Percentiles rank a stretch among this genome's conserved stretches.
Evolutionary conservation across 116 monocot species (phyloP).

Genomic region (Dioscorea cayenensis): DNA sequence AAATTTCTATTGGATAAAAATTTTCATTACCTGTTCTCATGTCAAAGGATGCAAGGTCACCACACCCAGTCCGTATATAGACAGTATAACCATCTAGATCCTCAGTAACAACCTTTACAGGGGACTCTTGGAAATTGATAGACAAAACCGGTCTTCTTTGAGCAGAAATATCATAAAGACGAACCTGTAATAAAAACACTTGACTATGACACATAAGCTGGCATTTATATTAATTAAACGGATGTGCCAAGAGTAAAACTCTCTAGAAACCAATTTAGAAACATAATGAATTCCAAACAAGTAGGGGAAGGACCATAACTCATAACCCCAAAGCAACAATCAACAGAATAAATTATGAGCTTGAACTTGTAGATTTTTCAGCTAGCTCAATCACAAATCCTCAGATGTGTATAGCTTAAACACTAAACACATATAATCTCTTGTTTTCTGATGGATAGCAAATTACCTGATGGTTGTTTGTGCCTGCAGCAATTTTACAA

Average conservation of each 20-base stretch:
- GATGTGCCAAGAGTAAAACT: too few relatives aligned
- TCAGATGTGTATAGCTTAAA: background rate
- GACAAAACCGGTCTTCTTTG: constrained; percentile 87
- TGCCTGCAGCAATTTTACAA: constrained; percentile 86
- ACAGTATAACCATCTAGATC: constrained; percentile 68
- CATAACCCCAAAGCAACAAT: too few relatives aligned
- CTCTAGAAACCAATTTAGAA: too few relatives aligned
- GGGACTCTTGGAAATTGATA: constrained; percentile 66
- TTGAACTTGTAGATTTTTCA: too few relatives aligned
- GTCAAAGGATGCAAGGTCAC: constrained; percentile 92
- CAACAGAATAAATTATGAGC: too few relatives aligned
- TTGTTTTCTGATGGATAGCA: background rate
- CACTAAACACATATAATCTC: background rate
- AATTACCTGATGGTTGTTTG: constrained; percentile 74
- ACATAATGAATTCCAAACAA: too few relatives aligned
- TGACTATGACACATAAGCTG: background rate
- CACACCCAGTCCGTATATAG: constrained; percentile 63
- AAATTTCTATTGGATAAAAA: background rate
- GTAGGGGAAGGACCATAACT: too few relatives aligned
- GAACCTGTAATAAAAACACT: constrained; percentile 34
- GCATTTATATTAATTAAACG: too few relatives aligned
- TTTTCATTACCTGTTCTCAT: constrained; percentile 71
- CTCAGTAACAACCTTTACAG: constrained; percentile 58
- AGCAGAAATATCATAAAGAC: constrained; percentile 84
- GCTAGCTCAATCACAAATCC: too few relatives aligned